phyloP scores from a whole-genome alignment of 345 rosid genomes.

The Hibiscus trionum region DNA sequence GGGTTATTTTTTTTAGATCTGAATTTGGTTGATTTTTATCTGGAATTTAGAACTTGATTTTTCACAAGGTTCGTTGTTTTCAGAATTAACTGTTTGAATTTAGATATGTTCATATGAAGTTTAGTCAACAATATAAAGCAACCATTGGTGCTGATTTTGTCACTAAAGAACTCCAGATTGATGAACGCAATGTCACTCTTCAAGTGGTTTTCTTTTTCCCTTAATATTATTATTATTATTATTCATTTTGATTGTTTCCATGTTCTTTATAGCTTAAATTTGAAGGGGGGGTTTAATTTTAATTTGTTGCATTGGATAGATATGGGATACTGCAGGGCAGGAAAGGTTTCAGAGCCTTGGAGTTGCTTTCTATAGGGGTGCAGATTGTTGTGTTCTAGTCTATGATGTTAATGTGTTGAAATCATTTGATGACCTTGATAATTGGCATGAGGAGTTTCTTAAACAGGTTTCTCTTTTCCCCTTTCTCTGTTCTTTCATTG shows the following conservation, averaged over 20 bases:
- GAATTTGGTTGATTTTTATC: too few relatives aligned
- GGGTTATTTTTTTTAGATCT: neutral
- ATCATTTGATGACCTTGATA: slow-evolving; percentile 86
- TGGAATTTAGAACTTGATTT: neutral
- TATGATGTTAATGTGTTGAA: slow-evolving; percentile 85
- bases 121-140: slow-evolving; percentile 93
- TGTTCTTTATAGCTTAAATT: neutral
- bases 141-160: slow-evolving; percentile 98
- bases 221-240: neutral
- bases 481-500: neutral
- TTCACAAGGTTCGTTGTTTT: neutral
- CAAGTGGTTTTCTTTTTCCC: slow-evolving; percentile 42
- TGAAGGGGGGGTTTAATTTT: neutral
- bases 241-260: neutral
- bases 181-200: slow-evolving; percentile 77
- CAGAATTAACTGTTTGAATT: slow-evolving; percentile 17
- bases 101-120: slow-evolving; percentile 79
- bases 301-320: slow-evolving; percentile 28
- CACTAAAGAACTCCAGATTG: slow-evolving; percentile 90
- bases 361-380: slow-evolving; percentile 95
- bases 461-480: slow-evolving; percentile 56
- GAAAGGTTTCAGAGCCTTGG: slow-evolving; percentile 96
- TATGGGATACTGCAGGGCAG: slow-evolving; percentile 99
- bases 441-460: slow-evolving; percentile 96
- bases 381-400: slow-evolving; percentile 88